Conservation (phyloP, 768 basidiomycete genomes). For the Trametes punicea region DNA sequence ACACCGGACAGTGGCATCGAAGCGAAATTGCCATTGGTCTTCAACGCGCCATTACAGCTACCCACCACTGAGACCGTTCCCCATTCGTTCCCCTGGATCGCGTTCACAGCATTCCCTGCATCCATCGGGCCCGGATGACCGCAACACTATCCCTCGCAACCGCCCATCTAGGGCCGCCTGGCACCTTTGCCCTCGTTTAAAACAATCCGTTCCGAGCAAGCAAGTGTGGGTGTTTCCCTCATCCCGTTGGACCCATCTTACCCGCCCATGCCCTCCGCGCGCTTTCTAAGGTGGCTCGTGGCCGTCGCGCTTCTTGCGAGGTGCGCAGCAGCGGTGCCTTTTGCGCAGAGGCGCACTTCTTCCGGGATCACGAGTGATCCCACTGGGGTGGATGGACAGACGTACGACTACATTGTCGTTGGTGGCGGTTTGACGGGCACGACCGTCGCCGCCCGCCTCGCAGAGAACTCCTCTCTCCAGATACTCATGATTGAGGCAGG, state of each 20-base stretch:
- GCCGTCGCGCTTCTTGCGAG: neutral
- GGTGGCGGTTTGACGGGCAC: constrained; percentile 47
- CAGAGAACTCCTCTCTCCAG: constrained; percentile 40
- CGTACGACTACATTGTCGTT: constrained; percentile 33
- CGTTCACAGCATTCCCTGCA: neutral
- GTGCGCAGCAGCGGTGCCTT: neutral
- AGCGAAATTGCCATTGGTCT: neutral
- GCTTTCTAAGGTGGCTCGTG: neutral
- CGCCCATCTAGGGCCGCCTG: neutral
- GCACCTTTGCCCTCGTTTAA: neutral
- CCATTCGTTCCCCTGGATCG: no score
- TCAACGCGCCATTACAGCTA: neutral
- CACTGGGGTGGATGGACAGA: neutral
- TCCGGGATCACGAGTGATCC: constrained; percentile 9
- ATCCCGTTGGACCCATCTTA: no score
- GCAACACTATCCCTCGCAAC: neutral
- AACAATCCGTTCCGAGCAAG: neutral
- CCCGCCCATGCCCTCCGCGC: neutral
- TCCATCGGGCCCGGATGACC: neutral
- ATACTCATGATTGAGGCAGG: constrained; percentile 54
- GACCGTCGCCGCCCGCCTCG: constrained; percentile 46
- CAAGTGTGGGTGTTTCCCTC: neutral
- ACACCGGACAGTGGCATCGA: neutral
- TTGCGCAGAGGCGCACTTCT: neutral
- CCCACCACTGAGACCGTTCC: neutral